phyloP scores from a whole-genome alignment of 2,329 filamentous ascomycete genomes.

The Acephala macrosclerotiorum region DNA sequence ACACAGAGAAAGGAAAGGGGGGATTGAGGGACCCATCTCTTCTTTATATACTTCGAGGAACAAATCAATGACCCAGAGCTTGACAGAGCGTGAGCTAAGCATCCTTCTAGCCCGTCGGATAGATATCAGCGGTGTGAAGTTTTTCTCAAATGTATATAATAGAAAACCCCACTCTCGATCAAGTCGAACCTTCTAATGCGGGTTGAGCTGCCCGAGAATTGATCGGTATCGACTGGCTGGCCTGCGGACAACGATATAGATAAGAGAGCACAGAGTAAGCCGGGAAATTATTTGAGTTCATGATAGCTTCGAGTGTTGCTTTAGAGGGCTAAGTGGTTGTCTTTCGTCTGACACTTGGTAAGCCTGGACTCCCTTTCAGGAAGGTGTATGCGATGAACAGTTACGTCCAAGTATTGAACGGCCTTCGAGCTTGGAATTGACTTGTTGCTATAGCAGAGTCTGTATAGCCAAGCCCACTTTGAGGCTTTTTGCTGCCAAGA shows the following conservation, averaged over 20 bases:
- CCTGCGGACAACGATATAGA: slow-evolving; percentile 2
- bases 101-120: not conserved
- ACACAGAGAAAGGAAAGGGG: not conserved
- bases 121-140: slow-evolving; percentile 8
- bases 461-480: not conserved
- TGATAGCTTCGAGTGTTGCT: not conserved
- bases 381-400: too few relatives aligned
- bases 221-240: not conserved
- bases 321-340: not conserved
- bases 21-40: not conserved
- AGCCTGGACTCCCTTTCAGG: not conserved
- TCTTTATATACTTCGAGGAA: not conserved
- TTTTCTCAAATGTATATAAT: slow-evolving; percentile 3
- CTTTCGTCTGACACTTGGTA: not conserved
- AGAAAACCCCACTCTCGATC: not conserved
- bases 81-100: not conserved
- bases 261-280: not conserved
- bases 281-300: not conserved
- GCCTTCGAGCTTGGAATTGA: not conserved
- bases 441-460: not conserved
- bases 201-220: not conserved
- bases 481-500: slow-evolving; percentile 1
- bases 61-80: not conserved
- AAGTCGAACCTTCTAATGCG: not conserved
- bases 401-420: too few relatives aligned